Evolutionary conservation across 345 rosid genomes (phyloP).

Genomic region (Erysimum cheiranthoides): DNA sequence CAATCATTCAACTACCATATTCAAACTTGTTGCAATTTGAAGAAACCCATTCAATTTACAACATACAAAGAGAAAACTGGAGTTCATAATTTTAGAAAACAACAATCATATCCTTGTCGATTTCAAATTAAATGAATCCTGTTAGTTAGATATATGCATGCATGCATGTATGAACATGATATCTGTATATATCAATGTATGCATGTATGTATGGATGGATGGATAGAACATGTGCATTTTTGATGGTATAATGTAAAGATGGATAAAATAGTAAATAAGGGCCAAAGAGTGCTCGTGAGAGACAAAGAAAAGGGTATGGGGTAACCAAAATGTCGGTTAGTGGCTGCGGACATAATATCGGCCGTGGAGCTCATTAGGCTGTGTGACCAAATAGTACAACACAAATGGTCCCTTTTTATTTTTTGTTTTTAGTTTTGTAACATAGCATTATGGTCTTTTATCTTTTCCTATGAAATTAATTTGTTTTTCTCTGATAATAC

Average conservation of each 20-base stretch:
- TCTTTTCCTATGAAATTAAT: neutral
- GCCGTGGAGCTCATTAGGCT: slow-evolving; percentile 24
- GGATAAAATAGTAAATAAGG: slow-evolving; percentile 16
- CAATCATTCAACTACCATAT: neutral
- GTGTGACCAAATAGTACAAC: slow-evolving; percentile 30
- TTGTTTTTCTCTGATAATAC: neutral
- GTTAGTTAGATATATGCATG: neutral
- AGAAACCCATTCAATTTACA: neutral
- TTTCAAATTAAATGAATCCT: neutral
- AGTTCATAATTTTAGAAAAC: neutral
- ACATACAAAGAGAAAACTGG: neutral
- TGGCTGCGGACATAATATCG: slow-evolving; percentile 20
- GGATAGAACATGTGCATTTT: neutral
- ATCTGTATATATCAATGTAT: neutral
- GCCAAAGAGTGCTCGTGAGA: slow-evolving; percentile 28
- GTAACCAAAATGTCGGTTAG: slow-evolving; percentile 36
- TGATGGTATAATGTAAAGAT: slow-evolving; percentile 12
- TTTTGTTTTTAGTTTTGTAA: slow-evolving; percentile 2
- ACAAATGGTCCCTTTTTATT: slow-evolving; percentile 29
- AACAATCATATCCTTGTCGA: neutral
- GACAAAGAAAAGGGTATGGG: slow-evolving; percentile 13
- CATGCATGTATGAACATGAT: too few relatives aligned
- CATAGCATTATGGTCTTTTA: slow-evolving; percentile 27
- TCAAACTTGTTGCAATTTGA: neutral
- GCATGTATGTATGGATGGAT: neutral